These are phyloP conservation scores for Chondrus crispus DNA, from an alignment of 23 red algal species.

Conservation along the genomic window DNA sequence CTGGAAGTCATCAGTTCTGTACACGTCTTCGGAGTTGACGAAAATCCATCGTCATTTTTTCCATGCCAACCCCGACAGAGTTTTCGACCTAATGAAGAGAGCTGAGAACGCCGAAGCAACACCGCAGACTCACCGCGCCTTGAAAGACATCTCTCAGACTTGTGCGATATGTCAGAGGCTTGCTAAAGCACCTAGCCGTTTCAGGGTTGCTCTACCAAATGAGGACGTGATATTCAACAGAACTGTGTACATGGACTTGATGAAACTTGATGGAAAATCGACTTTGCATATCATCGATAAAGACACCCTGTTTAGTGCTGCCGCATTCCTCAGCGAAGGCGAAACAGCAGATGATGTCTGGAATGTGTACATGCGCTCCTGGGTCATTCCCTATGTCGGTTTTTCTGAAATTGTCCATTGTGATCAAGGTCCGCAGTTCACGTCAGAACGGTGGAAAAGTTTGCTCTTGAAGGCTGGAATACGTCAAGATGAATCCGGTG, in stretches of 20 bases:
- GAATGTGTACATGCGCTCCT: background rate
- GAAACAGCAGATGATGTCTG: background rate
- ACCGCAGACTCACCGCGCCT: background rate
- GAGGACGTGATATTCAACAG: background rate
- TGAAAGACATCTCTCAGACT: background rate
- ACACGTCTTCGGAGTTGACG: background rate
- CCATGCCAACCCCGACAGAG: background rate
- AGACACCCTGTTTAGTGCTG: background rate
- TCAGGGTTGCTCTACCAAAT: background rate
- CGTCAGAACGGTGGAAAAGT: background rate
- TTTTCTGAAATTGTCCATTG: background rate
- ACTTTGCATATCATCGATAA: constrained; percentile 14
- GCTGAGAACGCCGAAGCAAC: background rate
- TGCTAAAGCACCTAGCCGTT: background rate
- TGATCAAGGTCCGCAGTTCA: constrained; percentile 9
- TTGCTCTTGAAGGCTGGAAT: background rate
- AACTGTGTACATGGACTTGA: background rate
- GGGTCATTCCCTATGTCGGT: background rate
- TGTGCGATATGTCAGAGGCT: constrained; percentile 2
- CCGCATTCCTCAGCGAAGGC: background rate
- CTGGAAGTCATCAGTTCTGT: background rate
- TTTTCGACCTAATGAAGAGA: background rate
- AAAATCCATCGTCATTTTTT: constrained; percentile 12
- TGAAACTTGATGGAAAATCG: background rate
- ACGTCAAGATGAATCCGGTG: background rate